Evolutionary conservation across 306 rosid genomes (phyloP), one percentile per base, ranked within the genome.

Genomic region (Nissolia schottii): DNA sequence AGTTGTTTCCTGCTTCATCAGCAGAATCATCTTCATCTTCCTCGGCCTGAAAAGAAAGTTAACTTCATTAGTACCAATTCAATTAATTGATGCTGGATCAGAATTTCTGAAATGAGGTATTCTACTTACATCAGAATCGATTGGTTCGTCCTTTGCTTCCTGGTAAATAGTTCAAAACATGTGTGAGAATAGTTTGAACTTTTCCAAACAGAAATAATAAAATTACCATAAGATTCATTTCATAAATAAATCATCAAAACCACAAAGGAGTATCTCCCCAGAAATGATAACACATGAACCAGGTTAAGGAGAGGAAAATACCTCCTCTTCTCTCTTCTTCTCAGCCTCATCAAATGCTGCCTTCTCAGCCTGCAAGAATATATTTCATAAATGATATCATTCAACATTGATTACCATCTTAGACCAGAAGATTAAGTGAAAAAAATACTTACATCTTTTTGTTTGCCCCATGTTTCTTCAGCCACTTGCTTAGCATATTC

Each of bases 381-480:
- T 55, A 78, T 34, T 76, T 38, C 37, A 35, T 82, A 14, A 70
- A 55, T 48, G 50, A 24, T 25, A 73, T 58, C 45, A 56, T 27
- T 58, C 14, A 66, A 67, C 35, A 35, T 9, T 7, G n/a, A 38
- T 38, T 38, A 38, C 46, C 46, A 27, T 11, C 20, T 12, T 10
- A 22, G 34, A 32, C 19, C 23, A 63, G 29, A 35, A 56, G 23
- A 38, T 23, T 8, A 11, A 63, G 45, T 43, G 62, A 20, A 29
- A 54, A 28, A 49, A 41, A 45, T 25, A 65, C 90, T 70, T 68
- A 94, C 99, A 75, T 94, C 99, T 78, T 94, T 94, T 4, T 91
- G 86, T 71, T 91, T 91, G 76, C 86, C 97, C 97, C 97, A 94
- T 62, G 99, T 91, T 71, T 91, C 93, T 78, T 91, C 97, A 32